Conservation (phyloP, 768 basidiomycete genomes). For the Podaxis pistillaris region DNA sequence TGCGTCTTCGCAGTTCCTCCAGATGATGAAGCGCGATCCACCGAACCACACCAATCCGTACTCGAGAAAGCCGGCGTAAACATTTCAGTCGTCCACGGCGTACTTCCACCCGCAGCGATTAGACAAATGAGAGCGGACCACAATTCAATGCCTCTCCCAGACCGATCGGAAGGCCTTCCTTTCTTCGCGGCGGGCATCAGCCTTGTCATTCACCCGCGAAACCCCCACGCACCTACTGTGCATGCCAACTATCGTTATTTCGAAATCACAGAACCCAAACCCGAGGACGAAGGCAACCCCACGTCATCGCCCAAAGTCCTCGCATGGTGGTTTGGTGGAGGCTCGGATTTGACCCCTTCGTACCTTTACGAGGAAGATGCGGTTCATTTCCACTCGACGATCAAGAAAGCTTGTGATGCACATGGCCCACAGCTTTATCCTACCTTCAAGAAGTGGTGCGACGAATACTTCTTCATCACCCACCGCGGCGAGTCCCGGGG, state of each 20-base stretch:
- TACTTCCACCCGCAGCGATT: constrained; percentile 84
- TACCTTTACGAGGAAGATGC: constrained; percentile 91
- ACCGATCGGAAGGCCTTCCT: constrained; percentile 64
- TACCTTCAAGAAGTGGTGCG: constrained; percentile 93
- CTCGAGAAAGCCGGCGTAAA: constrained; percentile 98
- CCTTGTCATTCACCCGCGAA: constrained; percentile 91
- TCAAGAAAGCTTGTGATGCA: constrained; percentile 73
- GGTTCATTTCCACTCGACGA: constrained; percentile 77
- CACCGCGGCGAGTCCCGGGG: constrained; percentile 87
- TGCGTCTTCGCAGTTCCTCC: constrained; percentile 70
- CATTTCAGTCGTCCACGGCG: constrained; percentile 87
- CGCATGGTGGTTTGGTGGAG: constrained; percentile 99
- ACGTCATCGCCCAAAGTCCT: constrained; percentile 52
- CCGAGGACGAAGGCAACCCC: constrained; percentile 22
- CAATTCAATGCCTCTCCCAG: constrained; percentile 64
- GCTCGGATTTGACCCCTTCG: constrained; percentile 90
- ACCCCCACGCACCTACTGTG: constrained; percentile 90
- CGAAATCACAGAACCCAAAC: constrained; percentile 67
- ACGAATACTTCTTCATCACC: constrained; percentile 93
- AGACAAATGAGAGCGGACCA: constrained; percentile 96
- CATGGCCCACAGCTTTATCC: constrained; percentile 70
- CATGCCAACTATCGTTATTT: constrained; percentile 99
- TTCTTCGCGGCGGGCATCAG: constrained; percentile 94
- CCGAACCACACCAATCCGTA: constrained; percentile 36
- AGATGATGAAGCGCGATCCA: constrained; percentile 27